A percentile compares a stretch with the other conserved stretches of the same genome.
phyloP scores from a whole-genome alignment of 2,329 filamentous ascomycete species.

The Didymosphaeria variabile region DNA sequence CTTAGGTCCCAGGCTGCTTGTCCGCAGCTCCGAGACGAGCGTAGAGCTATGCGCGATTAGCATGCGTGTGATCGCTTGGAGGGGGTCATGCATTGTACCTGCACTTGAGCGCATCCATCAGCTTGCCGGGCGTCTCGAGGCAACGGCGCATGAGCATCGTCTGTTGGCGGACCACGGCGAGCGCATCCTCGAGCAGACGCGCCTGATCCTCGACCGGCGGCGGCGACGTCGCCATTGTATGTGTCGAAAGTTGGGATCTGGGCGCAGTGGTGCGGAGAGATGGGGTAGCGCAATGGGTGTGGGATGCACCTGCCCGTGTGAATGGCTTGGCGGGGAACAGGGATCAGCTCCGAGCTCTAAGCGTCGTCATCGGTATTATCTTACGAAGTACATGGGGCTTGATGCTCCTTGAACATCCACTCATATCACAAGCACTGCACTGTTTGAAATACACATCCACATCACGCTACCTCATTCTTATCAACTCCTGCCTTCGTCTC shows the following conservation, averaged over 20 bases:
- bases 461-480: conserved; percentile 20
- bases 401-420: no score
- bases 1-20: conserved; percentile 96
- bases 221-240: conserved; percentile 55
- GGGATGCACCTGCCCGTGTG: conserved; percentile 11
- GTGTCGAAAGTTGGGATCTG: conserved; percentile 31
- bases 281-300: conserved; percentile 16
- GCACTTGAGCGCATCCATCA: conserved; percentile 99
- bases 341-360: conserved; percentile 28
- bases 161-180: conserved; percentile 96
- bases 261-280: conserved; percentile 32
- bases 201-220: conserved; percentile 69
- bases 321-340: conserved; percentile 35
- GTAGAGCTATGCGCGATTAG: conserved; percentile 74
- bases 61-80: not conserved
- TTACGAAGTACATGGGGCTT: no score
- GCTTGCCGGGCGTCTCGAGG: conserved; percentile 94
- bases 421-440: no score
- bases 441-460: no score
- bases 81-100: conserved; percentile 69
- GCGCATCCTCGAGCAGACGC: conserved; percentile 94
- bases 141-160: conserved; percentile 97
- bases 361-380: conserved; percentile 43
- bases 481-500: conserved; percentile 17
- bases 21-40: conserved; percentile 96